Evolutionary conservation across 169 alveolate species (phyloP).

Genomic region (Plasmodium ovale): DNA sequence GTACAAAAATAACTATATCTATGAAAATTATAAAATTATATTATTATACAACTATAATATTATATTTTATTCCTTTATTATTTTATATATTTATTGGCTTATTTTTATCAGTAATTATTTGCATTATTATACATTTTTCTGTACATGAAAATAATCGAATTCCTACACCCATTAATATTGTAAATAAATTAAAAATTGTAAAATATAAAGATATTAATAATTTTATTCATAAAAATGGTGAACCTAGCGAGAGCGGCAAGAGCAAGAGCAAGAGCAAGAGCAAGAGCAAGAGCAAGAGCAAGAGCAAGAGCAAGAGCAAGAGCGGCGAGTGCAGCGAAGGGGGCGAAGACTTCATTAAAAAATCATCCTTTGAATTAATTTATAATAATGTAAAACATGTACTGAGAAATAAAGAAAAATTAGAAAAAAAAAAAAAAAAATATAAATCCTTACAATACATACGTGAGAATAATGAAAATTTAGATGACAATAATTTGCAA

Average conservation of each 20-base stretch:
- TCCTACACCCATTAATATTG: slow-evolving; percentile 62
- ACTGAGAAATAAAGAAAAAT: slow-evolving; percentile 5
- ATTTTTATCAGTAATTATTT: slow-evolving; percentile 48
- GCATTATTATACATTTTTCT: slow-evolving; percentile 45
- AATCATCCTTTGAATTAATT: slow-evolving; percentile 69
- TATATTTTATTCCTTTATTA: slow-evolving; percentile 49
- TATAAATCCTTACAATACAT: background rate
- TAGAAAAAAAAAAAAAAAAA: slow-evolving; percentile 13
- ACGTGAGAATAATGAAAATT: background rate
- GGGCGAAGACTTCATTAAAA: slow-evolving; percentile 28
- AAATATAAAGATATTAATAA: slow-evolving; percentile 70
- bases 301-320: slow-evolving; percentile 1
- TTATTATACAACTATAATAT: slow-evolving; percentile 40
- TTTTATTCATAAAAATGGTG: slow-evolving; percentile 28
- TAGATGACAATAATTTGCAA: slow-evolving; percentile 1
- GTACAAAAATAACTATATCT: slow-evolving; percentile 30
- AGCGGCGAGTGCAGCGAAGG: too few relatives aligned
- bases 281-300: slow-evolving; percentile 1
- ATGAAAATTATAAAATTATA: slow-evolving; percentile 25
- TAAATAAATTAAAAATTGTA: slow-evolving; percentile 76
- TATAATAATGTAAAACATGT: slow-evolving; percentile 49
- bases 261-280: slow-evolving; percentile 1
- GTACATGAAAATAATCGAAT: slow-evolving; percentile 62
- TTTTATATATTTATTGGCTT: slow-evolving; percentile 58
- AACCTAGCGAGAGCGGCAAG: too few relatives aligned